A percentile compares a stretch with the other conserved stretches of the same genome.
These are phyloP conservation scores for Spinacia oleracea DNA, from an alignment of 179 eudicot species.

Conservation along the genomic window DNA sequence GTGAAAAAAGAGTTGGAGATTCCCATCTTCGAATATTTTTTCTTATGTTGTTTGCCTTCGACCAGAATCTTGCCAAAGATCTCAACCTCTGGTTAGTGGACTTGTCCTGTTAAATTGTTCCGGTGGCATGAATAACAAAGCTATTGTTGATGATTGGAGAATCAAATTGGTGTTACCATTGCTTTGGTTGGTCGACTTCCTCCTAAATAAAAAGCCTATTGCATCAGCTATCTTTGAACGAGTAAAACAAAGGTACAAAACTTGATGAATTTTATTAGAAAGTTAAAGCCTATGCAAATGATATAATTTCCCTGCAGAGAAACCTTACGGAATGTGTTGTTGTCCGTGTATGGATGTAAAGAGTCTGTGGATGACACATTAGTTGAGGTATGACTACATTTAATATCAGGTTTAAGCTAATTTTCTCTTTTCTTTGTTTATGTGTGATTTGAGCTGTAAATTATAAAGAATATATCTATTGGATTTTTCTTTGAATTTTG, in stretches of 20 bases:
- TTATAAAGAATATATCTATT: not conserved
- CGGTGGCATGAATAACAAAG: slow-evolving; percentile 99
- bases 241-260: slow-evolving; percentile 56
- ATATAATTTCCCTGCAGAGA: slow-evolving; percentile 47
- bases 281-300: not conserved
- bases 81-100: slow-evolving; percentile 52
- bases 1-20: not conserved
- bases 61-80: slow-evolving; percentile 46
- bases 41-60: slow-evolving; percentile 13
- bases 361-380: slow-evolving; percentile 85
- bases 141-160: slow-evolving; percentile 96
- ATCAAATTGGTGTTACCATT: slow-evolving; percentile 77
- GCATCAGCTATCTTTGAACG: slow-evolving; percentile 79
- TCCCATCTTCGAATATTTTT: not conserved
- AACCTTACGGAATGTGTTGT: slow-evolving; percentile 55
- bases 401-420: not conserved
- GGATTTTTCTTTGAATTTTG: not conserved
- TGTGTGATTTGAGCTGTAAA: not conserved
- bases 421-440: not conserved
- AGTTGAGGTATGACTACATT: slow-evolving; percentile 56
- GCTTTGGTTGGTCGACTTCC: slow-evolving; percentile 77
- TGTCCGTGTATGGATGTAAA: slow-evolving; percentile 79
- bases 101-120: slow-evolving; percentile 88
- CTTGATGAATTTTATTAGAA: not conserved
- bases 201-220: slow-evolving; percentile 67